A percentile compares a stretch with the other conserved stretches of the same genome.
Conservation (phyloP, 305 asterid genomes). For the Solanum hybrid region DNA sequence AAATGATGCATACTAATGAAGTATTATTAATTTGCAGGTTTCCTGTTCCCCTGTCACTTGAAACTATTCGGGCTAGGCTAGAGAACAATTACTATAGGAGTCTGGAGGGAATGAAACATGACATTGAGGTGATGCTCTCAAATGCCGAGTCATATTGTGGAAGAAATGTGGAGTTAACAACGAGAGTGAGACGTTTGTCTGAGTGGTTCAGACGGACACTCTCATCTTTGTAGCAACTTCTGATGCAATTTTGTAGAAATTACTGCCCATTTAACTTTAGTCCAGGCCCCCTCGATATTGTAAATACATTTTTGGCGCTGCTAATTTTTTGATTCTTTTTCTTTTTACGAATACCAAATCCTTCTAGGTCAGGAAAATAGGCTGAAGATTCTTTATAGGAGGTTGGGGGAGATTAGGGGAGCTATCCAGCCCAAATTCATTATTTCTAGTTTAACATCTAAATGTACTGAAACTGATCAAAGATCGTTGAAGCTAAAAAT, state of each 20-base stretch:
- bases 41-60: slow-evolving; percentile 82
- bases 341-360: background rate
- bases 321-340: background rate
- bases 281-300: background rate
- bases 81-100: slow-evolving; percentile 85
- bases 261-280: background rate
- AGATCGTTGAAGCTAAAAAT: background rate
- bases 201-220: slow-evolving; percentile 64
- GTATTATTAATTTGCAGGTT: slow-evolving; percentile 43
- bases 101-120: slow-evolving; percentile 77
- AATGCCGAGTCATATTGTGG: slow-evolving; percentile 56
- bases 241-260: slow-evolving; percentile 62
- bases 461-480: background rate
- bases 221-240: slow-evolving; percentile 36
- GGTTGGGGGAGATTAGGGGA: background rate
- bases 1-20: background rate
- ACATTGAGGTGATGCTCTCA: slow-evolving; percentile 60
- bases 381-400: background rate
- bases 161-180: slow-evolving; percentile 41
- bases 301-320: background rate
- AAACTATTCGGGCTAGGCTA: slow-evolving; percentile 57
- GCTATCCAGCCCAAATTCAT: background rate
- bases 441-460: background rate
- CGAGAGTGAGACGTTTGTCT: slow-evolving; percentile 56
- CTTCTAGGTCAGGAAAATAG: background rate